Conservation (phyloP, 2,329 filamentous ascomycete species). For the Aureobasidium sp. region DNA sequence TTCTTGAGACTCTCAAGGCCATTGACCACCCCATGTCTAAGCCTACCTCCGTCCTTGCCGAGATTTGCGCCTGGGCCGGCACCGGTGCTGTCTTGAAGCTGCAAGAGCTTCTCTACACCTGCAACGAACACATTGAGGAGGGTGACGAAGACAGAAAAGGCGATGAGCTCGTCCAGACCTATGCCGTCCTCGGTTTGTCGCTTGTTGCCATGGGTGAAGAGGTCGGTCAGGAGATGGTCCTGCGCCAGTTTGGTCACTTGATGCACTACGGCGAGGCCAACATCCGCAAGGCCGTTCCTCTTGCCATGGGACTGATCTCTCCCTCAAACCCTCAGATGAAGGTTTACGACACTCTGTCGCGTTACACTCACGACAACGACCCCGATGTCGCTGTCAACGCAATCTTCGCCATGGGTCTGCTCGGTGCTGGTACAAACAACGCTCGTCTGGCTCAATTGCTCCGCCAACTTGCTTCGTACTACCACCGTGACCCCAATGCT, state of each 20-base stretch:
- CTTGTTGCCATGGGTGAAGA: constrained; percentile 98
- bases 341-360: constrained; percentile 93
- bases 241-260: constrained; percentile 92
- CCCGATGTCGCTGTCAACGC: constrained; percentile 97
- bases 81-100: constrained; percentile 96
- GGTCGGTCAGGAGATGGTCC: constrained; percentile 96
- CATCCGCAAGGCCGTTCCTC: constrained; percentile 88
- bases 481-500: constrained; percentile 91
- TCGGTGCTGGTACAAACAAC: constrained; percentile 96
- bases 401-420: constrained; percentile 97
- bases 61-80: constrained; percentile 96
- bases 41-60: constrained; percentile 86
- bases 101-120: constrained; percentile 93
- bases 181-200: constrained; percentile 88
- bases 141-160: constrained; percentile 75
- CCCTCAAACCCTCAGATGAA: constrained; percentile 99
- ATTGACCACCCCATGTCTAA: constrained; percentile 96
- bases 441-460: constrained; percentile 90
- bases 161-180: constrained; percentile 89
- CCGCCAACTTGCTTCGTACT: constrained; percentile 92
- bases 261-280: constrained; percentile 99
- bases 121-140: constrained; percentile 94
- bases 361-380: constrained; percentile 98
- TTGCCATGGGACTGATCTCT: constrained; percentile 94
- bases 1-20: constrained; percentile 91